A percentile compares a stretch with the other conserved stretches of the same genome.
These are phyloP conservation scores for Aspergillus leporis DNA, from an alignment of 495 filamentous ascomycete species.

Conservation along the genomic window DNA sequence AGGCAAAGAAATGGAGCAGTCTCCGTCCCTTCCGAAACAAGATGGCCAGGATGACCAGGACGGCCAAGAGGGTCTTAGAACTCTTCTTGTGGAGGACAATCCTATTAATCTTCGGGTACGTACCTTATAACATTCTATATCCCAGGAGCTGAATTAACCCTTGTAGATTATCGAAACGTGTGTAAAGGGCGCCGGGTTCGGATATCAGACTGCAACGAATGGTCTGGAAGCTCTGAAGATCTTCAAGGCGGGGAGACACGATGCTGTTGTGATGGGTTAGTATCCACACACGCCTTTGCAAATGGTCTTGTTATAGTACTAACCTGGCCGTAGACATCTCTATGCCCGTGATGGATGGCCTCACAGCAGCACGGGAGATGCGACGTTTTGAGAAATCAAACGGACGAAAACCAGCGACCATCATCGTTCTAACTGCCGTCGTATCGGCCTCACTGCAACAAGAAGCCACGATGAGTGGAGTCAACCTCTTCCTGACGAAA, in stretches of 20 bases:
- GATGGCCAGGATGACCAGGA: background rate
- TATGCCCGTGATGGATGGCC: conserved; percentile 67
- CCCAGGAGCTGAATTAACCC: background rate
- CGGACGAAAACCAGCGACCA: conserved; percentile 34
- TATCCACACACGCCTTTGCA: background rate
- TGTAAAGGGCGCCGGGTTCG: conserved; percentile 18
- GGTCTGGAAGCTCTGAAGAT: conserved; percentile 38
- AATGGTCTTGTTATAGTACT: background rate
- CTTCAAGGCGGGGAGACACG: conserved; percentile 44
- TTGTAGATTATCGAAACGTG: conserved; percentile 25
- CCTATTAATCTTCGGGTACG: conserved; percentile 60
- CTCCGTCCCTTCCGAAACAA: background rate
- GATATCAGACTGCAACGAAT: conserved; percentile 21
- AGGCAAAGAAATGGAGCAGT: background rate
- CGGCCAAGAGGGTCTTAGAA: conserved; percentile 13
- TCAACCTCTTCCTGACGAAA: conserved; percentile 65
- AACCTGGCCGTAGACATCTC: conserved; percentile 48
- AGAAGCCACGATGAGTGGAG: conserved; percentile 58
- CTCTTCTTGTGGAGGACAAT: conserved; percentile 67
- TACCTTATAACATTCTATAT: background rate
- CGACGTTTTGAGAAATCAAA: conserved; percentile 47
- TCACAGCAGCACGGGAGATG: conserved; percentile 60
- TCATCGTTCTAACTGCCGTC: conserved; percentile 64
- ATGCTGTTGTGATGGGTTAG: conserved; percentile 47
- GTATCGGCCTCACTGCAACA: conserved; percentile 53